Evolutionary conservation across 345 rosid genomes (phyloP).

Genomic region (Acer yangbiense): DNA sequence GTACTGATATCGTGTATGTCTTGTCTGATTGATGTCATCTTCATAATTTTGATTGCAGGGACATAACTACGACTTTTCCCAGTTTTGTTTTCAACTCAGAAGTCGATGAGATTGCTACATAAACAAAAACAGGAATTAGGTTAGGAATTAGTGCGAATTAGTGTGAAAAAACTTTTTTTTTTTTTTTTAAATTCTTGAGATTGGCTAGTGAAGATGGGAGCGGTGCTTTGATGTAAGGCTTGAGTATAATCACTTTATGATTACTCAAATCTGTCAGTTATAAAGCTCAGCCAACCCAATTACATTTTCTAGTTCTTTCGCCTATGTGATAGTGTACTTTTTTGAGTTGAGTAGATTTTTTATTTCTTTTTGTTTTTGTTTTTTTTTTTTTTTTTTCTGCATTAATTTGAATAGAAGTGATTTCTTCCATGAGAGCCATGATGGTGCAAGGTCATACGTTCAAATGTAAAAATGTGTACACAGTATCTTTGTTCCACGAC

Average conservation of each 20-base stretch:
- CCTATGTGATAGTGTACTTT: not conserved
- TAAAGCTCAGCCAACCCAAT: not conserved
- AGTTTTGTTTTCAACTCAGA: slow-evolving; percentile 93
- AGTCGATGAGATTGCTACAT: slow-evolving; percentile 88
- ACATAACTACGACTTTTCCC: slow-evolving; percentile 92
- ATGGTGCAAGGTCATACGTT: not conserved
- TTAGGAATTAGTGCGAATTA: slow-evolving; percentile 3
- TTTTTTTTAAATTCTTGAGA: slow-evolving; percentile 1
- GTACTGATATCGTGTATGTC: not conserved
- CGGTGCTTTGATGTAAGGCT: not conserved
- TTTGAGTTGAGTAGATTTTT: not conserved
- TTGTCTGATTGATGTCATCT: not conserved
- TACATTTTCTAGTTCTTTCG: not conserved
- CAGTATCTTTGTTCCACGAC: not conserved
- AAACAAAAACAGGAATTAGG: slow-evolving; percentile 10
- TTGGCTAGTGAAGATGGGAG: not conserved
- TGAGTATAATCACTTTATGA: not conserved
- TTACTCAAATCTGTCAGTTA: not conserved
- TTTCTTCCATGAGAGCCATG: not conserved
- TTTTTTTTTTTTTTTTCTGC: not conserved
- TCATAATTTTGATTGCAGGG: slow-evolving; percentile 48
- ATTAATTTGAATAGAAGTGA: not conserved
- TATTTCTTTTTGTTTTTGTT: not conserved
- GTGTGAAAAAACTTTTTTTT: slow-evolving; percentile 8
- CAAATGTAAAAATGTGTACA: not conserved